These are phyloP conservation scores for Plantago elongata DNA, from an alignment of 257 asterid genomes.

Conservation along the genomic window DNA sequence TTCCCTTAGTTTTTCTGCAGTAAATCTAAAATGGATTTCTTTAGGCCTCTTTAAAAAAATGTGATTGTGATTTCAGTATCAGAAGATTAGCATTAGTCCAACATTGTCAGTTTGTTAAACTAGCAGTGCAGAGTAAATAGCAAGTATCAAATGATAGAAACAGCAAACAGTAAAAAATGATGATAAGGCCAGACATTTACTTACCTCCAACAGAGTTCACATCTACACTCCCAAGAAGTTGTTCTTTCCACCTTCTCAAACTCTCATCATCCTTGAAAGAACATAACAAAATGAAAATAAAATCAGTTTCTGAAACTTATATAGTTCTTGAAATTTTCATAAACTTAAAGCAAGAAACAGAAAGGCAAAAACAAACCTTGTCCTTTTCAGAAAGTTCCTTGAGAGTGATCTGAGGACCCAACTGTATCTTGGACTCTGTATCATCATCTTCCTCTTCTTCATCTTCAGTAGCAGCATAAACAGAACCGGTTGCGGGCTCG, in stretches of 20 bases:
- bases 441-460: conserved; percentile 59
- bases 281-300: not conserved
- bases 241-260: conserved; percentile 70
- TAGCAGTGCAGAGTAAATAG: not conserved
- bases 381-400: conserved; percentile 62
- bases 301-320: not conserved
- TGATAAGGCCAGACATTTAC: not conserved
- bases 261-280: conserved; percentile 62
- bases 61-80: no score
- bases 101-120: not conserved
- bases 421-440: conserved; percentile 31
- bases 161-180: not conserved
- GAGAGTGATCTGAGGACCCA: conserved; percentile 62
- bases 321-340: not conserved
- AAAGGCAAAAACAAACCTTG: conserved; percentile 36
- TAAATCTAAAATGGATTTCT: conserved; percentile 3
- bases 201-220: conserved; percentile 50
- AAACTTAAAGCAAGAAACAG: not conserved
- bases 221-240: conserved; percentile 66
- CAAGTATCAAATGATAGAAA: not conserved
- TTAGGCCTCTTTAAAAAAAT: not conserved
- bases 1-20: conserved; percentile 6
- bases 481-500: conserved; percentile 25
- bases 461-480: conserved; percentile 45
- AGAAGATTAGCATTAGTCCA: not conserved